A percentile compares a stretch with the other conserved stretches of the same genome.
These are phyloP conservation scores for Amauroascus niger DNA, from an alignment of 2,329 filamentous ascomycete genomes.

Conservation along the genomic window DNA sequence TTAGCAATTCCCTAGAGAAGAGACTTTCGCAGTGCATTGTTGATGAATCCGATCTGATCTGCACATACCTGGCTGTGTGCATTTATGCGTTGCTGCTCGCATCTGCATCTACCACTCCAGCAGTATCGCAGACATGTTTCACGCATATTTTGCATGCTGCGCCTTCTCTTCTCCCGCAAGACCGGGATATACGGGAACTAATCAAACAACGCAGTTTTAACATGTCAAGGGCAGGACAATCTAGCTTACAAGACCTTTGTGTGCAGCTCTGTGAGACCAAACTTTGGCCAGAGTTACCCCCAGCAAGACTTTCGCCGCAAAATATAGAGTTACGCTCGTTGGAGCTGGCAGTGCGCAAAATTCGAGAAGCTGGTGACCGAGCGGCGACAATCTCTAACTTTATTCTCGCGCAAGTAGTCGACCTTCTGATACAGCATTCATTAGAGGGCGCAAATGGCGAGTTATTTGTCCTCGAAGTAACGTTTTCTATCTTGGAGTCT, in stretches of 20 bases:
- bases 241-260: conserved; percentile 24
- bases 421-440: conserved; percentile 23
- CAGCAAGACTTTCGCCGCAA: conserved; percentile 25
- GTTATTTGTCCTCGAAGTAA: conserved; percentile 22
- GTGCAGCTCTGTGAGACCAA: conserved; percentile 20
- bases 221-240: conserved; percentile 27
- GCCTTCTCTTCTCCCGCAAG: conserved; percentile 22
- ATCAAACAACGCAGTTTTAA: conserved; percentile 19
- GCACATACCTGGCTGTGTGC: conserved; percentile 26
- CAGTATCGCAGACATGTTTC: conserved; percentile 26
- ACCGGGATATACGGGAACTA: conserved; percentile 25
- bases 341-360: conserved; percentile 24
- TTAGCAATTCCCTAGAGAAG: conserved; percentile 62
- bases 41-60: conserved; percentile 46
- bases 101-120: conserved; percentile 24
- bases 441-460: conserved; percentile 9
- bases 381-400: conserved; percentile 23
- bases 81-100: conserved; percentile 27
- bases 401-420: conserved; percentile 25
- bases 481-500: conserved; percentile 32
- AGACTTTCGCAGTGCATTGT: conserved; percentile 55
- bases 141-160: conserved; percentile 26
- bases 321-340: conserved; percentile 29
- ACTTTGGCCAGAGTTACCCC: conserved; percentile 20
- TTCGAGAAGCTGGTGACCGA: conserved; percentile 26